These are phyloP conservation scores for Sutorius australiensis DNA, from an alignment of 768 basidiomycete species.

Conservation along the genomic window DNA sequence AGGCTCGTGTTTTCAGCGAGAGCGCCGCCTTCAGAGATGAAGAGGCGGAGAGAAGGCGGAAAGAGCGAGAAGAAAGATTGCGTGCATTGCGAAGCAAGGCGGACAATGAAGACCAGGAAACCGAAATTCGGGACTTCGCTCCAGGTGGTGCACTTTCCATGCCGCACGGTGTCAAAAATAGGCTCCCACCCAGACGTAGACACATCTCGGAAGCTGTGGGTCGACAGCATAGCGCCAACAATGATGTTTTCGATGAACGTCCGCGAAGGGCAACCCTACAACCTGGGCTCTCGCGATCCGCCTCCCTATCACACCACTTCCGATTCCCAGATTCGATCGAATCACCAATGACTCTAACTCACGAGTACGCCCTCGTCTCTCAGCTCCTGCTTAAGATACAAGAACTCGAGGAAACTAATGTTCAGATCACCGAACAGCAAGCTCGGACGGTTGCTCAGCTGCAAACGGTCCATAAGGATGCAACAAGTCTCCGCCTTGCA, in stretches of 20 bases:
- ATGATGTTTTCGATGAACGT: constrained; percentile 8
- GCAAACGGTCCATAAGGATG: constrained; percentile 67
- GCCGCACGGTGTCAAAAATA: constrained; percentile 16
- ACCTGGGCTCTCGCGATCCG: constrained; percentile 23
- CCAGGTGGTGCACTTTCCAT: constrained; percentile 47
- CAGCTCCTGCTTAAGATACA: constrained; percentile 71
- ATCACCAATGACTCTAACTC: constrained; percentile 16
- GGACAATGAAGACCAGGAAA: constrained; percentile 28
- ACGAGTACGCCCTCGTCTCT: constrained; percentile 56
- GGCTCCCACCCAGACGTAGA: constrained; percentile 23
- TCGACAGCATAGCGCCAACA: constrained; percentile 8
- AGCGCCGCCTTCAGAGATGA: constrained; percentile 25
- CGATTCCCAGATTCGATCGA: constrained; percentile 9
- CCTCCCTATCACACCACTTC: constrained; percentile 21
- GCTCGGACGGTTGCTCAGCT: constrained; percentile 56
- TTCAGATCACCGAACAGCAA: constrained; percentile 63
- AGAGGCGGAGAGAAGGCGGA: constrained; percentile 28
- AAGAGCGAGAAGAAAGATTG: constrained; percentile 48
- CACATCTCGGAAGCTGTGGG: constrained; percentile 27
- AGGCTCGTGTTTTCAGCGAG: constrained; percentile 43
- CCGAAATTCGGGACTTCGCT: constrained; percentile 54
- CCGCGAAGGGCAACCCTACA: constrained; percentile 20
- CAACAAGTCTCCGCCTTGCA: constrained; percentile 61
- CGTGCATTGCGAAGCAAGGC: constrained; percentile 47
- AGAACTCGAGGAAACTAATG: constrained; percentile 73